Evolutionary conservation across 1,284 basidiomycete species (phyloP).

Genomic region (Austropuccinia psidii): DNA sequence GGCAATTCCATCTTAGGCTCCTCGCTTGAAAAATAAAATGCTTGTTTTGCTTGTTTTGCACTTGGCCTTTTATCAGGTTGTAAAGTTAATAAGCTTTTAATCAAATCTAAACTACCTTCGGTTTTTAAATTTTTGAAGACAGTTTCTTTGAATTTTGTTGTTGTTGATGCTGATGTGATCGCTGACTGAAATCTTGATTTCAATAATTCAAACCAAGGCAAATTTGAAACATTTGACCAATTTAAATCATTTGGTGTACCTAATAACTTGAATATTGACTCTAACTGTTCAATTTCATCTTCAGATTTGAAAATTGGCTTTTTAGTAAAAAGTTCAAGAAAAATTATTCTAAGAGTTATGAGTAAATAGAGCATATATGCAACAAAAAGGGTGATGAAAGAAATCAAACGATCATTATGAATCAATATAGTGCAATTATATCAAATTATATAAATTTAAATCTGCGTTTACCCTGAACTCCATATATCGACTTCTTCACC

Average conservation of each 20-base stretch:
- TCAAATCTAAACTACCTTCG: slow-evolving; percentile 41
- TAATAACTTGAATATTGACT: slow-evolving; percentile 79
- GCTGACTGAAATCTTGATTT: no score
- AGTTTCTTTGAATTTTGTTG: slow-evolving; percentile 65
- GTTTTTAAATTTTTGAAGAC: slow-evolving; percentile 50
- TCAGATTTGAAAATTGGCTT: slow-evolving; percentile 92
- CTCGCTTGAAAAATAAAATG: slow-evolving; percentile 42
- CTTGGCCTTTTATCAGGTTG: slow-evolving; percentile 41
- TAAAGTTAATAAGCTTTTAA: slow-evolving; percentile 42
- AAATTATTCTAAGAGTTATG: slow-evolving; percentile 69
- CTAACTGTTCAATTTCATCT: slow-evolving; percentile 93
- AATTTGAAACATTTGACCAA: slow-evolving; percentile 71
- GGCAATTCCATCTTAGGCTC: slow-evolving; percentile 43
- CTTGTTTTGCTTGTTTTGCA: slow-evolving; percentile 41
- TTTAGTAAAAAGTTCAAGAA: slow-evolving; percentile 91
- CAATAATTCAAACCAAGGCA: slow-evolving; percentile 99
- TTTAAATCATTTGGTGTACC: slow-evolving; percentile 75
- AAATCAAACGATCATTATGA: background rate
- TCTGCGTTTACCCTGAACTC: slow-evolving; percentile 77
- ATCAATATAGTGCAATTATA: background rate
- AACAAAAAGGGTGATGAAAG: slow-evolving; percentile 20
- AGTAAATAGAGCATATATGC: background rate
- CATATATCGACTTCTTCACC: slow-evolving; percentile 99
- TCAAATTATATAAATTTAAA: background rate
- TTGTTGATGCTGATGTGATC: slow-evolving; percentile 61